Evolutionary conservation across 2,329 filamentous ascomycete species (phyloP).

Genomic region (Colletotrichum paranaense): DNA sequence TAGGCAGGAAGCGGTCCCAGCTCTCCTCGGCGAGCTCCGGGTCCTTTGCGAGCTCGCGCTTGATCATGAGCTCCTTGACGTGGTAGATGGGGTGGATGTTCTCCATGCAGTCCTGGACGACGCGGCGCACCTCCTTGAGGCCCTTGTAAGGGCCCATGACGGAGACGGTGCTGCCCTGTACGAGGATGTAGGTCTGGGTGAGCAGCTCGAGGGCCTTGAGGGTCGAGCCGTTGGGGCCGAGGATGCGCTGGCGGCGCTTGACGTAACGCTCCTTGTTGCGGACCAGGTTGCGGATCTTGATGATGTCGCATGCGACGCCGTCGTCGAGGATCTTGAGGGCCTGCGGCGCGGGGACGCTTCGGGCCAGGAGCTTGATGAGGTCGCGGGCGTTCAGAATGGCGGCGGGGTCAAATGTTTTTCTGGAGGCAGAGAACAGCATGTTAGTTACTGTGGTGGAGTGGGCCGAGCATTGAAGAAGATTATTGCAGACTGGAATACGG

Average conservation of each 20-base stretch:
- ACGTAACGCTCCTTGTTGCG: conserved; percentile 96
- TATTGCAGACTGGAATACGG: conserved; percentile 58
- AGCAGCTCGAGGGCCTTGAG: conserved; percentile 94
- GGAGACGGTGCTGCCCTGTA: conserved; percentile 95
- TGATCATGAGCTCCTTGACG: conserved; percentile 84
- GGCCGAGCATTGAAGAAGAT: conserved; percentile 52
- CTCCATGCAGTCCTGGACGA: conserved; percentile 95
- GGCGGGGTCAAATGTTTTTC: conserved; percentile 91
- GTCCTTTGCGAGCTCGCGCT: conserved; percentile 90
- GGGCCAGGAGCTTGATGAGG: conserved; percentile 89
- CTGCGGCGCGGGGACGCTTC: conserved; percentile 92
- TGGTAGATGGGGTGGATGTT: conserved; percentile 96
- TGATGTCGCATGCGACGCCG: conserved; percentile 90
- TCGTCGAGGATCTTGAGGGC: conserved; percentile 96
- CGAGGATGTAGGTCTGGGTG: conserved; percentile 91
- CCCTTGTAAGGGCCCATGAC: conserved; percentile 94
- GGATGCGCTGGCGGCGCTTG: conserved; percentile 90
- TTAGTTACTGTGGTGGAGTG: neutral
- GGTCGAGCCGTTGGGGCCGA: conserved; percentile 91
- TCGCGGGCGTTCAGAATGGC: conserved; percentile 94
- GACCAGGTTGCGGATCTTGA: conserved; percentile 93
- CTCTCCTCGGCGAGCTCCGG: conserved; percentile 87
- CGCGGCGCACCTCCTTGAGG: conserved; percentile 88
- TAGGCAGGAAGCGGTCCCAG: conserved; percentile 96
- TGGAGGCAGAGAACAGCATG: conserved; percentile 37